A percentile compares a stretch with the other conserved stretches of the same genome.
phyloP scores from a whole-genome alignment of 345 rosid genomes.

The Trapa incisa region DNA sequence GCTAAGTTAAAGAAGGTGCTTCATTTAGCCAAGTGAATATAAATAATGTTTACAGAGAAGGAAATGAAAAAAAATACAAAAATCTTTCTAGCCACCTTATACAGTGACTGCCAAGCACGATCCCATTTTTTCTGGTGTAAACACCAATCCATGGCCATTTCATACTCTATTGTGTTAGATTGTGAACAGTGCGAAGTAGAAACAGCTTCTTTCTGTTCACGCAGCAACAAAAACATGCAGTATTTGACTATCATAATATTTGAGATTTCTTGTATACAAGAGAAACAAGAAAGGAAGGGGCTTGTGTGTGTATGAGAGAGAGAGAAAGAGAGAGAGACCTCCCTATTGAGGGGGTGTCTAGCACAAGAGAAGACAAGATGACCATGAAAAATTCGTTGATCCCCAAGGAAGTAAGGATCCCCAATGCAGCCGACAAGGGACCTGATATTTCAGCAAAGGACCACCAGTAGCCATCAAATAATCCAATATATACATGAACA shows the following conservation, averaged over 20 bases:
- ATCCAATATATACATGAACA: too few relatives aligned
- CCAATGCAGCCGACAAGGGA: slow-evolving; percentile 55
- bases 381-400: slow-evolving; percentile 43
- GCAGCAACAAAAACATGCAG: background rate
- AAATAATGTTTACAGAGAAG: background rate
- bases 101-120: slow-evolving; percentile 17
- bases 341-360: slow-evolving; percentile 37
- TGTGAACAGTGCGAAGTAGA: slow-evolving; percentile 89
- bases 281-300: background rate
- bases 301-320: background rate
- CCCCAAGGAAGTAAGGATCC: slow-evolving; percentile 36
- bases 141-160: slow-evolving; percentile 82
- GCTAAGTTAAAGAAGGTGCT: slow-evolving; percentile 23
- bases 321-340: slow-evolving; percentile 15
- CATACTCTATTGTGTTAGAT: slow-evolving; percentile 73
- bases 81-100: slow-evolving; percentile 26
- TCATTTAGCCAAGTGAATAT: slow-evolving; percentile 7
- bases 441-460: slow-evolving; percentile 24
- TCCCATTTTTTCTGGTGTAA: slow-evolving; percentile 40
- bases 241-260: background rate
- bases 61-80: background rate
- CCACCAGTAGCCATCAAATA: background rate
- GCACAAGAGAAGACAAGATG: slow-evolving; percentile 41
- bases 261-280: background rate
- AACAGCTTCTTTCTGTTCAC: slow-evolving; percentile 52